Evolutionary conservation across 2,329 filamentous ascomycete genomes (phyloP).

Genomic region (Akanthomyces dipterigenus): DNA sequence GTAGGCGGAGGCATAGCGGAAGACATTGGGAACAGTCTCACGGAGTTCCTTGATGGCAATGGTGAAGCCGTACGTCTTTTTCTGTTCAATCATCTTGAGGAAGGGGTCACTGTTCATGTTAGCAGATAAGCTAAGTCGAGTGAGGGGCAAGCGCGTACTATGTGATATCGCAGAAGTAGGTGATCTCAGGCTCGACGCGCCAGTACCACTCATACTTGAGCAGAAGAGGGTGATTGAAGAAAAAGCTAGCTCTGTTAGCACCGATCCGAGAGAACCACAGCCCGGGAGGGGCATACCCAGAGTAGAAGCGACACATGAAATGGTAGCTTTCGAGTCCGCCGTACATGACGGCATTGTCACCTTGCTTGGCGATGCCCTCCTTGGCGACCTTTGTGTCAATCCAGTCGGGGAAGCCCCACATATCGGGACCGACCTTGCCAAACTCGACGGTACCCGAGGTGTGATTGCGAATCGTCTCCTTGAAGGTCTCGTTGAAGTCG

Average conservation of each 20-base stretch:
- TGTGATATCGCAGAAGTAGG: conserved; percentile 99
- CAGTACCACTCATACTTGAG: conserved; percentile 99
- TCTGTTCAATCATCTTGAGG: conserved; percentile 83
- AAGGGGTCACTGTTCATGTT: conserved; percentile 70
- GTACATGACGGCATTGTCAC: conserved; percentile 97
- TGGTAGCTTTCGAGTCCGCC: conserved; percentile 98
- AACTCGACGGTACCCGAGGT: conserved; percentile 87
- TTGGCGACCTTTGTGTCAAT: conserved; percentile 88
- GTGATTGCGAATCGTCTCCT: conserved; percentile 79
- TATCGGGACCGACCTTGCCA: conserved; percentile 80
- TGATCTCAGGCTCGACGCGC: conserved; percentile 98
- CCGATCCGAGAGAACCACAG: background rate
- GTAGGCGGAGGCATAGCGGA: conserved; percentile 97
- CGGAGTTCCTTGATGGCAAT: conserved; percentile 97
- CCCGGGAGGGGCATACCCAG: conserved; percentile 55
- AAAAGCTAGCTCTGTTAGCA: conserved; percentile 54
- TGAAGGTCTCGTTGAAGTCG: conserved; percentile 94
- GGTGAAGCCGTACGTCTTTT: conserved; percentile 98
- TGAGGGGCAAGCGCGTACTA: conserved; percentile 52
- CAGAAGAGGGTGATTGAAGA: conserved; percentile 93
- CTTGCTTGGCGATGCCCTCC: conserved; percentile 94
- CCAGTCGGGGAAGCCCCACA: conserved; percentile 98
- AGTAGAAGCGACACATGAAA: conserved; percentile 99
- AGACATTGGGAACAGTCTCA: conserved; percentile 97
- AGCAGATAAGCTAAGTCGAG: background rate